These are phyloP conservation scores for Inga laurina DNA, from an alignment of 306 rosid genomes.

Conservation along the genomic window DNA sequence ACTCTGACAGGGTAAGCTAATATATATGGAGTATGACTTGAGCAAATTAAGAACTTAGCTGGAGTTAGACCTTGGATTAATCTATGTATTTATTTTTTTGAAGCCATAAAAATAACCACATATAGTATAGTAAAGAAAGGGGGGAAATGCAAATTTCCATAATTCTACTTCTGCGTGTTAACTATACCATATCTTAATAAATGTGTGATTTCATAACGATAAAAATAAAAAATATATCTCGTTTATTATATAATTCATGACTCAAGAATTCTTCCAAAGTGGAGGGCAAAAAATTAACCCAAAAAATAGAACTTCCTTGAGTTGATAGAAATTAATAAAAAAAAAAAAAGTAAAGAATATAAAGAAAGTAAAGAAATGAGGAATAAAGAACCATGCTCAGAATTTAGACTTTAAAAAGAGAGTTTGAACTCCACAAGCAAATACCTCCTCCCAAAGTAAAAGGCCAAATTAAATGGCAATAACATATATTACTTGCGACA, in stretches of 20 bases:
- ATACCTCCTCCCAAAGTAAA: background rate
- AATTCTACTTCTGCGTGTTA: background rate
- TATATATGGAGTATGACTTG: background rate
- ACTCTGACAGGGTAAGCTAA: background rate
- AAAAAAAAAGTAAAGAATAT: no score
- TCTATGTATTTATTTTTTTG: background rate
- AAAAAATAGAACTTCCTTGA: background rate
- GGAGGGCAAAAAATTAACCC: background rate
- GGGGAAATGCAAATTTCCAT: background rate
- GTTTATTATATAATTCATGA: background rate
- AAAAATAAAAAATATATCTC: background rate
- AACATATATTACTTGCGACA: background rate
- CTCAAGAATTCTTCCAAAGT: background rate
- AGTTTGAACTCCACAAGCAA: slow-evolving; percentile 4
- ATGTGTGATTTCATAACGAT: background rate
- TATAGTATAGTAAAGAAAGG: background rate
- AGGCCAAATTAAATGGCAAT: background rate
- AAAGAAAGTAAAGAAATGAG: background rate
- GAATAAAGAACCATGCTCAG: slow-evolving; percentile 14
- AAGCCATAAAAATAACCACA: background rate
- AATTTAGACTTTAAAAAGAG: slow-evolving; percentile 5
- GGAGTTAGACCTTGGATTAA: background rate
- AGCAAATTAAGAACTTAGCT: background rate
- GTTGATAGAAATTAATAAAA: background rate
- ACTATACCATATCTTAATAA: background rate